Percentiles rank a stretch among this genome's conserved stretches.
These are phyloP conservation scores for Ophiocordyceps camponoti-saundersi DNA, from an alignment of 2,329 filamentous ascomycete genomes.

Conservation along the genomic window DNA sequence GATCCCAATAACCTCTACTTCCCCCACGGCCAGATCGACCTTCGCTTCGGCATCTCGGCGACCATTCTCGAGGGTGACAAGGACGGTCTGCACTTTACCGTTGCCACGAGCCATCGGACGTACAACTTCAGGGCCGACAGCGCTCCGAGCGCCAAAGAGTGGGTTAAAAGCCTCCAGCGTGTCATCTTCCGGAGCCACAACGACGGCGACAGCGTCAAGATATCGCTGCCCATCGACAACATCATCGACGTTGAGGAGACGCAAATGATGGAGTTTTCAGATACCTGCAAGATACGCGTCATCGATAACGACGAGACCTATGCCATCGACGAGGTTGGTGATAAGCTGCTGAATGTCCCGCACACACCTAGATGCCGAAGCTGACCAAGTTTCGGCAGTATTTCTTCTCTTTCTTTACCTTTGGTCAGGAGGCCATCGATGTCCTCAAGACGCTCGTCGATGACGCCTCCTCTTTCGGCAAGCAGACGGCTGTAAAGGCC, in stretches of 20 bases:
- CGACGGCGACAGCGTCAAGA: slow-evolving; percentile 92
- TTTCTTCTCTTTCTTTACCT: slow-evolving; percentile 90
- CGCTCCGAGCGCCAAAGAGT: slow-evolving; percentile 75
- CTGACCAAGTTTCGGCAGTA: slow-evolving; percentile 37
- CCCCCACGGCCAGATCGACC: slow-evolving; percentile 76
- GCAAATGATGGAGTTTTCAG: slow-evolving; percentile 76
- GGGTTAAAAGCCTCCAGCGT: slow-evolving; percentile 85
- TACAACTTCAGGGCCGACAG: slow-evolving; percentile 88
- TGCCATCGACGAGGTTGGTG: slow-evolving; percentile 72
- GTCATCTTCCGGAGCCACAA: slow-evolving; percentile 94
- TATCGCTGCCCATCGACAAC: slow-evolving; percentile 75
- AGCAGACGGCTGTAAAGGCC: slow-evolving; percentile 8
- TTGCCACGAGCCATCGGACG: slow-evolving; percentile 66
- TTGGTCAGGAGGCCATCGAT: slow-evolving; percentile 67
- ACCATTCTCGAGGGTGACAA: slow-evolving; percentile 60
- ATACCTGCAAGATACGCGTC: slow-evolving; percentile 85
- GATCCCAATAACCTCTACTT: slow-evolving; percentile 81
- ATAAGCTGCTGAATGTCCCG: not conserved
- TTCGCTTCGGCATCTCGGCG: slow-evolving; percentile 84
- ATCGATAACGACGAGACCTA: slow-evolving; percentile 90
- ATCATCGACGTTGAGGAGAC: slow-evolving; percentile 87
- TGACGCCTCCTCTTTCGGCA: slow-evolving; percentile 31
- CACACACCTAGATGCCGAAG: not conserved
- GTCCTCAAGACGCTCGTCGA: slow-evolving; percentile 60
- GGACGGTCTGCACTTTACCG: slow-evolving; percentile 59